Conservation (phyloP, 129 eudicot species). For the Ambrosia trifida region DNA sequence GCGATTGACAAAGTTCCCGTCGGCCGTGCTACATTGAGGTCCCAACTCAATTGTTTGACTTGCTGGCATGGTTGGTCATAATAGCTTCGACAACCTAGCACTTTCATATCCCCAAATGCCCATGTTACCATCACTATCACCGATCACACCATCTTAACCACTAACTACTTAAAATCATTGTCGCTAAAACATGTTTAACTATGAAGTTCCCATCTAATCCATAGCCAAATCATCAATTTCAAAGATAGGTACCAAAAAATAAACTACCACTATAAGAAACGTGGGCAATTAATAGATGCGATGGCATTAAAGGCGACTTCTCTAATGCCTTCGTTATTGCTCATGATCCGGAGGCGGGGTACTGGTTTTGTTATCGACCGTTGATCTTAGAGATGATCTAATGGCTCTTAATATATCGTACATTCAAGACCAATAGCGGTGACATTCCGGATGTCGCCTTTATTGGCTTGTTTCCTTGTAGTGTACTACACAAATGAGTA, state of each 20-base stretch:
- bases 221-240: background rate
- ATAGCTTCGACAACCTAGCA: slow-evolving; percentile 31
- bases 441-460: too few relatives aligned
- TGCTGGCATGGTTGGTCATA: slow-evolving; percentile 34
- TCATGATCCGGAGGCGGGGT: too few relatives aligned
- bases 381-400: too few relatives aligned
- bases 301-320: too few relatives aligned
- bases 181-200: background rate
- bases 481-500: too few relatives aligned
- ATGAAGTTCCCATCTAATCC: background rate
- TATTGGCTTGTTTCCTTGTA: too few relatives aligned
- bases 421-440: too few relatives aligned
- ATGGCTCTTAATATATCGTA: too few relatives aligned
- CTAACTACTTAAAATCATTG: background rate
- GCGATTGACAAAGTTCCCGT: background rate
- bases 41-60: slow-evolving; percentile 22
- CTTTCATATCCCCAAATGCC: background rate
- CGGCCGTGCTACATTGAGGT: slow-evolving; percentile 19
- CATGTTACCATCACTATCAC: slow-evolving; percentile 1
- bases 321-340: too few relatives aligned
- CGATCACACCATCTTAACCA: background rate
- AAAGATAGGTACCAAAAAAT: background rate
- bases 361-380: too few relatives aligned
- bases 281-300: too few relatives aligned
- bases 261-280: too few relatives aligned